A percentile compares a stretch with the other conserved stretches of the same genome.
phyloP scores from a whole-genome alignment of 345 rosid species.

The Alliaria petiolata region DNA sequence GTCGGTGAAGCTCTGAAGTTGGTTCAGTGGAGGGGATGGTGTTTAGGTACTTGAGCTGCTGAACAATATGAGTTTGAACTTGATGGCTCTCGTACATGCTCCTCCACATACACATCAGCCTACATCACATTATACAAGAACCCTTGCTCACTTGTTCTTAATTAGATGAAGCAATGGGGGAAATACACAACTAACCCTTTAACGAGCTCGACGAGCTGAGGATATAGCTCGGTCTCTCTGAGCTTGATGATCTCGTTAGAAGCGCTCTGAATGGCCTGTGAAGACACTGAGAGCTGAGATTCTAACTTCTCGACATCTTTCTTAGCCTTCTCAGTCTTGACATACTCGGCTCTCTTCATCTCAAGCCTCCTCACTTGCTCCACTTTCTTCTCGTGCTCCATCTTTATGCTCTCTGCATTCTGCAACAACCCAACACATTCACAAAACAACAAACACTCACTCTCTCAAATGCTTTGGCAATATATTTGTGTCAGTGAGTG shows the following conservation, averaged over 20 bases:
- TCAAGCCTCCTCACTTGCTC: constrained; percentile 78
- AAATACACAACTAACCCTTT: constrained; percentile 60
- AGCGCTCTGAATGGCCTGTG: constrained; percentile 76
- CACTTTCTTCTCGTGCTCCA: constrained; percentile 82
- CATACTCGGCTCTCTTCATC: constrained; percentile 73
- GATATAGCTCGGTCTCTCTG: constrained; percentile 77
- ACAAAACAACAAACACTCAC: constrained; percentile 18
- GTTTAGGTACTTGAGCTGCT: constrained; percentile 89
- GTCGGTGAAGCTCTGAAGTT: constrained; percentile 89
- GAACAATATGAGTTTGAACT: constrained; percentile 93
- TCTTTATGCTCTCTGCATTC: constrained; percentile 66
- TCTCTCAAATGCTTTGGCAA: constrained; percentile 2
- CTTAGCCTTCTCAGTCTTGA: constrained; percentile 76
- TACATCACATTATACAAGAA: constrained; percentile 25
- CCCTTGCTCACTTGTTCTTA: background rate
- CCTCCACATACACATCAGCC: constrained; percentile 98
- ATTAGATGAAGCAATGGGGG: background rate
- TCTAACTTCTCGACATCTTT: constrained; percentile 82
- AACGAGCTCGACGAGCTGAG: constrained; percentile 82
- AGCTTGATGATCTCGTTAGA: constrained; percentile 79
- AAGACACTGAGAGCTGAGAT: constrained; percentile 78
- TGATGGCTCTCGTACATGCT: constrained; percentile 98
- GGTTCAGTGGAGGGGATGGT: constrained; percentile 81
- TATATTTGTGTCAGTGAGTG: constrained; percentile 28
- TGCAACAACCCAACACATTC: constrained; percentile 33